These are phyloP conservation scores for Stereum hirsutum DNA, from an alignment of 1,284 basidiomycete genomes.

Conservation along the genomic window DNA sequence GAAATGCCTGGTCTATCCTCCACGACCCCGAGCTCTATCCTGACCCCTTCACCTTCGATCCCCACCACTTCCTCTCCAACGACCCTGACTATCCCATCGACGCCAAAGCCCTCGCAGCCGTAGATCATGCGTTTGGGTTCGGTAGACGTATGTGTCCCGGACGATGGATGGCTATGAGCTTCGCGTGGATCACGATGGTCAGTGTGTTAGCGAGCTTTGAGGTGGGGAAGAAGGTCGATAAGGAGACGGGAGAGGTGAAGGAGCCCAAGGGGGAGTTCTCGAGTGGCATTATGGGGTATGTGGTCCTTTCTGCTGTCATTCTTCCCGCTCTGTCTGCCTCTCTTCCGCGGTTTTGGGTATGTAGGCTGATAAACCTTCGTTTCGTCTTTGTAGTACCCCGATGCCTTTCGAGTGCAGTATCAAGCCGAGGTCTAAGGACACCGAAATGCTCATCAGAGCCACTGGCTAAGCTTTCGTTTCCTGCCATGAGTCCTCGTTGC, in stretches of 20 bases:
- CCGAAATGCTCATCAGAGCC: conserved; percentile 9
- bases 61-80: conserved; percentile 10
- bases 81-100: no score
- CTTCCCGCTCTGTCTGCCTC: no score
- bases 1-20: conserved; percentile 17
- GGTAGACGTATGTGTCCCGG: conserved; percentile 18
- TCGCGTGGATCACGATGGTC: conserved; percentile 15
- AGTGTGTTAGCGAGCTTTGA: conserved; percentile 15
- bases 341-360: background rate
- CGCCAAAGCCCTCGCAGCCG: conserved; percentile 7
- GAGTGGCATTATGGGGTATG: conserved; percentile 14
- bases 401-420: conserved; percentile 10
- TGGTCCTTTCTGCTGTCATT: background rate
- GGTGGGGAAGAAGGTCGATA: conserved; percentile 15
- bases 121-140: conserved; percentile 15
- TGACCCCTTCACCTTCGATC: conserved; percentile 13
- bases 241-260: conserved; percentile 13
- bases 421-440: conserved; percentile 11
- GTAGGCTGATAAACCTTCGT: background rate
- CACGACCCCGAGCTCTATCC: conserved; percentile 14
- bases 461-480: no score
- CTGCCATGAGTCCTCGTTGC: no score
- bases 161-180: conserved; percentile 16
- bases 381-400: conserved; percentile 6
- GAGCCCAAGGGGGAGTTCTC: conserved; percentile 12